Conservation (phyloP, 164 flowering plant genomes). For the Kingdonia uniflora region DNA sequence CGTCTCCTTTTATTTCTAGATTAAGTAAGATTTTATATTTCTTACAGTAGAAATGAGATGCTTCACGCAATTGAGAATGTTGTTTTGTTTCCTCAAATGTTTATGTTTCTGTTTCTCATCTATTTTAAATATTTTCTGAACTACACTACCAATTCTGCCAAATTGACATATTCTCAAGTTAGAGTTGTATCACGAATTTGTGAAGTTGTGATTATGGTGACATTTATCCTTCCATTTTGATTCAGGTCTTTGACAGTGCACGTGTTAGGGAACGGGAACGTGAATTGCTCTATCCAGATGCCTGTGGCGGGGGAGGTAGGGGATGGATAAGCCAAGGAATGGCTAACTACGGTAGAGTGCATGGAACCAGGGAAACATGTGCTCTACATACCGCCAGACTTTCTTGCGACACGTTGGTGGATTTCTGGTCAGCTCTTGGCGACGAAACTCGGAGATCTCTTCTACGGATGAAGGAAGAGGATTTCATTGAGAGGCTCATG, state of each 20-base stretch:
- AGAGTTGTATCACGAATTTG: background rate
- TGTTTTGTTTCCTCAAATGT: too few species aligned
- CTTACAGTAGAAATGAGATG: too few species aligned
- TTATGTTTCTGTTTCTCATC: too few species aligned
- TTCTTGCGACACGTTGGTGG: slow-evolving; percentile 88
- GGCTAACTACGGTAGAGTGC: slow-evolving; percentile 76
- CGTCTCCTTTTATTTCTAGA: too few species aligned
- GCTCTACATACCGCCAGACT: slow-evolving; percentile 94
- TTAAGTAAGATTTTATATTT: too few species aligned
- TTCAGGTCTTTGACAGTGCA: slow-evolving; percentile 91
- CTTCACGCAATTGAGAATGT: too few species aligned
- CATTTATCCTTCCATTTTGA: slow-evolving; percentile 8
- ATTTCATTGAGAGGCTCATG: slow-evolving; percentile 96
- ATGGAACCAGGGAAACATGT: slow-evolving; percentile 94
- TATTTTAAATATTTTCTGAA: too few species aligned
- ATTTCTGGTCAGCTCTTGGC: slow-evolving; percentile 94
- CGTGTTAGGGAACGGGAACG: slow-evolving; percentile 91
- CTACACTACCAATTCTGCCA: too few species aligned
- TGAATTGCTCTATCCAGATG: slow-evolving; percentile 93
- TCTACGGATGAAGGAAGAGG: slow-evolving; percentile 94
- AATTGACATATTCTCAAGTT: too few species aligned
- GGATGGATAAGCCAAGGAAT: slow-evolving; percentile 98
- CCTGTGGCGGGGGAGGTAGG: slow-evolving; percentile 96
- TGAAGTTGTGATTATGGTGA: slow-evolving; percentile 4
- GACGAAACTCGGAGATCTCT: slow-evolving; percentile 89